Conservation (phyloP, 768 basidiomycete species). For the Suillus weaverae region DNA sequence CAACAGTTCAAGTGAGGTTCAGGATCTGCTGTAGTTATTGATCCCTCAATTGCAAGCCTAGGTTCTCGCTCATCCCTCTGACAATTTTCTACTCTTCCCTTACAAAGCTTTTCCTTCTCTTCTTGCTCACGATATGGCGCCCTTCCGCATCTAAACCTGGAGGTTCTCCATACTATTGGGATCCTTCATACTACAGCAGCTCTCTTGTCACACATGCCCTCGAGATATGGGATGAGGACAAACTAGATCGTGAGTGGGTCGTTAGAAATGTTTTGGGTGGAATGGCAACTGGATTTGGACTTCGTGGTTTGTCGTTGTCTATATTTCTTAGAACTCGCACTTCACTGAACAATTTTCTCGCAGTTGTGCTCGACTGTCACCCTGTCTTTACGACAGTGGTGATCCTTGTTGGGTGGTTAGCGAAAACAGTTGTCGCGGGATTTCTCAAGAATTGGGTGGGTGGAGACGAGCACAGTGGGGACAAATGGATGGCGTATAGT, state of each 20-base stretch:
- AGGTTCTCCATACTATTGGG: slow-evolving; percentile 21
- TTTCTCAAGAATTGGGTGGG: slow-evolving; percentile 71
- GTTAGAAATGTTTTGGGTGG: slow-evolving; percentile 83
- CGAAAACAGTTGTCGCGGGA: slow-evolving; percentile 63
- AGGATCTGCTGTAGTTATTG: slow-evolving; percentile 6
- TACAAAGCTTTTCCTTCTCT: slow-evolving; percentile 81
- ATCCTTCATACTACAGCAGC: slow-evolving; percentile 30
- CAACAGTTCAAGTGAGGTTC: slow-evolving; percentile 58
- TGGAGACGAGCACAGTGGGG: slow-evolving; percentile 52
- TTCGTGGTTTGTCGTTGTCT: slow-evolving; percentile 57
- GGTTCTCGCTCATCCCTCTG: slow-evolving; percentile 75
- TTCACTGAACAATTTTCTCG: slow-evolving; percentile 5
- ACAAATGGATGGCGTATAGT: slow-evolving; percentile 81
- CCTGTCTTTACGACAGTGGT: slow-evolving; percentile 75
- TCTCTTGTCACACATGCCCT: slow-evolving; percentile 43
- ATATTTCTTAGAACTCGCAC: background rate
- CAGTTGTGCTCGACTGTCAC: slow-evolving; percentile 78
- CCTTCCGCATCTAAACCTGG: slow-evolving; percentile 37
- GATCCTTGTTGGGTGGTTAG: slow-evolving; percentile 70
- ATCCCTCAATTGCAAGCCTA: background rate
- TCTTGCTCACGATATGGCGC: slow-evolving; percentile 78
- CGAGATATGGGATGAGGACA: slow-evolving; percentile 67
- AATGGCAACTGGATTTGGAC: slow-evolving; percentile 83
- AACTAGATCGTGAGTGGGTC: slow-evolving; percentile 80
- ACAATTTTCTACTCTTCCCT: slow-evolving; percentile 81